Evolutionary conservation across 371 early-diverging fungal genomes (phyloP).

Genomic region (Racocetra persica): DNA sequence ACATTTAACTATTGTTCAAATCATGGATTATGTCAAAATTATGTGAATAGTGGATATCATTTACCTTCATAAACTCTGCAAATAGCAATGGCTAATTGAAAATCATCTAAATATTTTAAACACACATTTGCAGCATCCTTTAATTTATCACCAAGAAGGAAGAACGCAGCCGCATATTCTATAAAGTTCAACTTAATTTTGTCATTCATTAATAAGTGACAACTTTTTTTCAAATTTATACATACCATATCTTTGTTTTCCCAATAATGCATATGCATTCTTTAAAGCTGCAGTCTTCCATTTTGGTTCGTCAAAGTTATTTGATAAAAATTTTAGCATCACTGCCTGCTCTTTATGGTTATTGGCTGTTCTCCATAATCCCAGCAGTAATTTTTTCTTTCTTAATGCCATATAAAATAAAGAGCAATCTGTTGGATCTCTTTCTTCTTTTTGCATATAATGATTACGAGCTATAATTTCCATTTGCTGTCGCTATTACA

Average conservation of each 20-base stretch:
- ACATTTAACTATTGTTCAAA: slow-evolving; percentile 1
- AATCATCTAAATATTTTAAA: slow-evolving; percentile 86
- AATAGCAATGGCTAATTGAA: slow-evolving; percentile 89
- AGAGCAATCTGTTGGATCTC: slow-evolving; percentile 85
- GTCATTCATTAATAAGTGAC: neutral
- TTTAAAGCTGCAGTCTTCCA: slow-evolving; percentile 95
- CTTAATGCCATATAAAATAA: slow-evolving; percentile 86
- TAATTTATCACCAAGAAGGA: slow-evolving; percentile 85
- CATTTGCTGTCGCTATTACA: slow-evolving; percentile 68
- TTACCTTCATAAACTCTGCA: slow-evolving; percentile 88
- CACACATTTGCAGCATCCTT: slow-evolving; percentile 93
- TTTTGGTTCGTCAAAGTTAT: slow-evolving; percentile 86
- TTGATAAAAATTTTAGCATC: slow-evolving; percentile 88
- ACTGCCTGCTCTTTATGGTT: slow-evolving; percentile 85
- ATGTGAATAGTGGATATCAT: neutral
- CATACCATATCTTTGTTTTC: slow-evolving; percentile 91
- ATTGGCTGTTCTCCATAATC: slow-evolving; percentile 88
- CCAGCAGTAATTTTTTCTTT: slow-evolving; percentile 86
- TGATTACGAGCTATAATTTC: slow-evolving; percentile 88
- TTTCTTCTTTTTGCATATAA: slow-evolving; percentile 77
- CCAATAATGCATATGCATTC: slow-evolving; percentile 95
- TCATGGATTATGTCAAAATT: neutral
- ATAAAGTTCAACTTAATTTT: slow-evolving; percentile 30
- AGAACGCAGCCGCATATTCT: slow-evolving; percentile 95
- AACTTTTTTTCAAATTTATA: neutral